A percentile compares a stretch with the other conserved stretches of the same genome.
These are phyloP conservation scores for Colletotrichum sp. DNA, from an alignment of 2,329 filamentous ascomycete species.

Conservation along the genomic window DNA sequence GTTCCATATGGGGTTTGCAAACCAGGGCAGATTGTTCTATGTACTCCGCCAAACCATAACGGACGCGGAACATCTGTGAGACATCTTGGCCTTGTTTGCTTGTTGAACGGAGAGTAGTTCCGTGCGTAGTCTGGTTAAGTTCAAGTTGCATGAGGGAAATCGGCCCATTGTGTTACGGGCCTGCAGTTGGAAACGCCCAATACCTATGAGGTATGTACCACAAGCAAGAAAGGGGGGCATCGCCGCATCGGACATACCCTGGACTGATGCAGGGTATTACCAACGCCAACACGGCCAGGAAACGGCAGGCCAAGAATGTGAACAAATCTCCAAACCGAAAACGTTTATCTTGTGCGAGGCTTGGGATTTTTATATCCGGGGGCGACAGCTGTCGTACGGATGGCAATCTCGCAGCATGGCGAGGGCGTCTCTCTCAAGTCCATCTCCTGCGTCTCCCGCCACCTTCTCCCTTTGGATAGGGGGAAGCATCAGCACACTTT, in stretches of 20 bases:
- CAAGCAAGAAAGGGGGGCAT: not conserved
- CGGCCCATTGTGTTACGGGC: not conserved
- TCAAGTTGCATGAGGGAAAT: not conserved
- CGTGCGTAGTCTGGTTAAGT: not conserved
- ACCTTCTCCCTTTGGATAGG: not conserved
- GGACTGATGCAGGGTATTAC: not conserved
- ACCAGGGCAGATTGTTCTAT: not conserved
- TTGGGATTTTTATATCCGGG: not conserved
- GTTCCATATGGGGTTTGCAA: not conserved
- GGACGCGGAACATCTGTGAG: not conserved
- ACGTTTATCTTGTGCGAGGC: not conserved
- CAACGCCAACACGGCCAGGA: not conserved
- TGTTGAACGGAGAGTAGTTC: not conserved
- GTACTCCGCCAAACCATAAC: not conserved
- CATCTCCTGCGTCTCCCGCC: not conserved
- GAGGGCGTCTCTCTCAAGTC: not conserved
- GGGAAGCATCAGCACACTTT: not conserved
- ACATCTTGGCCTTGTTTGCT: not conserved
- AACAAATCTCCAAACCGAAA: not conserved
- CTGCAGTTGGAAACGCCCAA: not conserved
- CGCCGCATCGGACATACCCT: not conserved
- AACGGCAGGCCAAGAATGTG: not conserved
- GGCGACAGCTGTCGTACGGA: not conserved
- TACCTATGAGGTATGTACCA: not conserved
- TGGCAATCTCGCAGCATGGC: not conserved